Conservation (phyloP, 2,329 filamentous ascomycete genomes). For the Epichloe festucae region DNA sequence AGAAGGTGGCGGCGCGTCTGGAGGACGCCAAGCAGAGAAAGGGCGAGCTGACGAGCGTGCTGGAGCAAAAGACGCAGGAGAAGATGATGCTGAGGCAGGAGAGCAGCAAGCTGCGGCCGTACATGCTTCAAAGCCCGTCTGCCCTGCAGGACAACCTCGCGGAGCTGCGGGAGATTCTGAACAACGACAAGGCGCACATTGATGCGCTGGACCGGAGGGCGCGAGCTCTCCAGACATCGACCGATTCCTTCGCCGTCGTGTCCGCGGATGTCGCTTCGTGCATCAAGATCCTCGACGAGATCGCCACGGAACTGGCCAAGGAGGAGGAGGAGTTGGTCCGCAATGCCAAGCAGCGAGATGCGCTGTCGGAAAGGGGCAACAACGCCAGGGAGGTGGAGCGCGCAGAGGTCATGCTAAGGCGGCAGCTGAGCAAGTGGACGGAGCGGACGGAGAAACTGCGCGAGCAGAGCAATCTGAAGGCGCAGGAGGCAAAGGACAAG, state of each 20-base stretch:
- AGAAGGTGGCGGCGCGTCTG: slow-evolving; percentile 68
- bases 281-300: slow-evolving; percentile 80
- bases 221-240: slow-evolving; percentile 82
- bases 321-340: slow-evolving; percentile 82
- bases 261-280: slow-evolving; percentile 75
- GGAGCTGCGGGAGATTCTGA: slow-evolving; percentile 68
- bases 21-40: slow-evolving; percentile 77
- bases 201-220: slow-evolving; percentile 76
- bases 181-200: slow-evolving; percentile 69
- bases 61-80: slow-evolving; percentile 60
- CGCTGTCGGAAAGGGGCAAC: slow-evolving; percentile 74
- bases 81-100: slow-evolving; percentile 67
- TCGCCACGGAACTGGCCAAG: slow-evolving; percentile 69
- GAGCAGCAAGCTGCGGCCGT: slow-evolving; percentile 78
- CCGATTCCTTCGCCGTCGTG: slow-evolving; percentile 78
- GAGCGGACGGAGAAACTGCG: slow-evolving; percentile 77
- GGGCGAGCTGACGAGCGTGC: slow-evolving; percentile 53
- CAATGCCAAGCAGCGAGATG: slow-evolving; percentile 72
- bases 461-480: slow-evolving; percentile 68
- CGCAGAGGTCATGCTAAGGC: slow-evolving; percentile 68
- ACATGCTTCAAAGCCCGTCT: slow-evolving; percentile 78
- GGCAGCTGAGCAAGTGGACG: slow-evolving; percentile 74
- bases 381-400: slow-evolving; percentile 87
- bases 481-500: slow-evolving; percentile 65
- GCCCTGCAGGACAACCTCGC: slow-evolving; percentile 69